phyloP scores from a whole-genome alignment of 768 basidiomycete genomes.

The Multifurca ochricompacta region DNA sequence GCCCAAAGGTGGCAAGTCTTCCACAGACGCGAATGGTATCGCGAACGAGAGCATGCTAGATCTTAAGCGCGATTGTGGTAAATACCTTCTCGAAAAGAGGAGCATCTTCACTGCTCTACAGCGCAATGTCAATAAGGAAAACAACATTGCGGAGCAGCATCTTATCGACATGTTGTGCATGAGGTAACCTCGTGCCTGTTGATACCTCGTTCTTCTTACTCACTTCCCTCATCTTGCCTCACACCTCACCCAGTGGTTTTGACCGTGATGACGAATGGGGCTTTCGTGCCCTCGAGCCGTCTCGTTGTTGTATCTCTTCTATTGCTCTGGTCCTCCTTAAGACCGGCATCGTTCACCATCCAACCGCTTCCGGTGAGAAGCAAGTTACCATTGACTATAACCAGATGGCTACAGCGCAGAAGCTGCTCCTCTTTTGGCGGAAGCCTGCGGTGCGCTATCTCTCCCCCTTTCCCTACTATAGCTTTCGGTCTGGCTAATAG shows the following conservation, averaged over 20 bases:
- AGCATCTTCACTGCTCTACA: conserved; percentile 97
- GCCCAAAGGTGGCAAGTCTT: conserved; percentile 50
- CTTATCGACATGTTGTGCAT: conserved; percentile 99
- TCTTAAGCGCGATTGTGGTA: conserved; percentile 81
- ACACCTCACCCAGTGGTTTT: conserved; percentile 61
- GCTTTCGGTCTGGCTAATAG: conserved; percentile 9
- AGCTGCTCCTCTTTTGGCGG: conserved; percentile 94
- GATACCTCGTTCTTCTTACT: conserved; percentile 1
- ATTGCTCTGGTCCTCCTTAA: conserved; percentile 97
- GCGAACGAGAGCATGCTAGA: conserved; percentile 72
- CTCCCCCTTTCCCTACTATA: conserved; percentile 2
- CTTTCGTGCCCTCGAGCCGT: conserved; percentile 90
- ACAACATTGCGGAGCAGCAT: conserved; percentile 98
- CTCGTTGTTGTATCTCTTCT: conserved; percentile 95
- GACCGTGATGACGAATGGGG: conserved; percentile 98
- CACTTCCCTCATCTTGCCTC: background rate
- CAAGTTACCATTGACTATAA: conserved; percentile 78
- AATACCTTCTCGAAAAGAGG: conserved; percentile 78
- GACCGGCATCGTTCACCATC: conserved; percentile 83
- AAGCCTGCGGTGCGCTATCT: conserved; percentile 86
- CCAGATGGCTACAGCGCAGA: conserved; percentile 98
- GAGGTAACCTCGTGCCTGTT: conserved; percentile 58
- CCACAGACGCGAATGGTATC: conserved; percentile 70
- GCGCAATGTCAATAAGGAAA: conserved; percentile 98
- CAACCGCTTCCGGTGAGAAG: conserved; percentile 44